Conservation (phyloP, 495 filamentous ascomycete species). For the Penicillium ucsense region DNA sequence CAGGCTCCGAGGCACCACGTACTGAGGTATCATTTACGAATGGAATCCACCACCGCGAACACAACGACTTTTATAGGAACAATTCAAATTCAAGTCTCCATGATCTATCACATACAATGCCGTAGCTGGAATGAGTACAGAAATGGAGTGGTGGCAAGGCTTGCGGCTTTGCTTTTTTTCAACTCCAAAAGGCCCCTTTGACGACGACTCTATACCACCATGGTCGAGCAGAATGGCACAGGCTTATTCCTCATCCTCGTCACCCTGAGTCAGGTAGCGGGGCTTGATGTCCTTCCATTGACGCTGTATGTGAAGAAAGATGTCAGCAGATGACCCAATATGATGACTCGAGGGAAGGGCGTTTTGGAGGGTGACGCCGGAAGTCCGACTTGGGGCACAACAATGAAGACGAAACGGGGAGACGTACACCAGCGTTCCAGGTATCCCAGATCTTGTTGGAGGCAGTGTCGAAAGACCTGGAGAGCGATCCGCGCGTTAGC, state of each 20-base stretch:
- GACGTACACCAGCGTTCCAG: conserved; percentile 79
- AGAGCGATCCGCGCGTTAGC: conserved; percentile 4
- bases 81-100: conserved; percentile 19
- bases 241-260: conserved; percentile 47
- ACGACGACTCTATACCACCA: conserved; percentile 4
- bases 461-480: conserved; percentile 64
- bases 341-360: too few relatives aligned
- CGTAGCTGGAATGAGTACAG: conserved; percentile 19
- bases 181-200: conserved; percentile 7
- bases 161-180: conserved; percentile 10
- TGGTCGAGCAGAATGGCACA: conserved; percentile 1
- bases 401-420: neutral
- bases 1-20: conserved; percentile 4
- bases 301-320: conserved; percentile 45
- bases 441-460: conserved; percentile 82
- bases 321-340: conserved; percentile 19
- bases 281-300: conserved; percentile 99
- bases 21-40: neutral
- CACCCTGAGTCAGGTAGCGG: conserved; percentile 63
- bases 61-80: conserved; percentile 1
- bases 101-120: conserved; percentile 33
- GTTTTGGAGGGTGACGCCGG: neutral
- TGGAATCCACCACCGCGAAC: neutral
- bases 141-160: conserved; percentile 13
- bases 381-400: conserved; percentile 1